A percentile compares a stretch with the other conserved stretches of the same genome.
phyloP scores from a whole-genome alignment of 257 asterid genomes.

The Solanum acaule region DNA sequence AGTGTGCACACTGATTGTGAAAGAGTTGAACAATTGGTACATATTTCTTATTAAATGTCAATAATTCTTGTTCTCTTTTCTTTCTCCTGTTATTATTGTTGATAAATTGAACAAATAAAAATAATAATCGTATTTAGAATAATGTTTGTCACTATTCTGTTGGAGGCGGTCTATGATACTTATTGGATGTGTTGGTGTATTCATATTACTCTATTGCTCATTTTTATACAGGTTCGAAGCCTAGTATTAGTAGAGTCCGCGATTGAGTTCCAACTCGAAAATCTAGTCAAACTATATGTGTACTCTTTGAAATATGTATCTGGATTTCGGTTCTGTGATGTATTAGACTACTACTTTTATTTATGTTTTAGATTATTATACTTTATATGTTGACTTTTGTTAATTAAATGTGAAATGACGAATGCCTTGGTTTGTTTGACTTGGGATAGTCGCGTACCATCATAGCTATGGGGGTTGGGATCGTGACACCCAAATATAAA shows the following conservation, averaged over 20 bases:
- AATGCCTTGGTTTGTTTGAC: no score
- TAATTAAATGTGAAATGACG: no score
- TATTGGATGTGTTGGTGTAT: background rate
- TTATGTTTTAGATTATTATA: no score
- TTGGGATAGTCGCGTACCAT: no score
- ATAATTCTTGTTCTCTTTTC: background rate
- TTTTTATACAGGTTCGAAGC: background rate
- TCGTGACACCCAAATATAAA: background rate
- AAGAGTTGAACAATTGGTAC: background rate
- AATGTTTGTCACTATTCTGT: background rate
- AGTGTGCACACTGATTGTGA: background rate
- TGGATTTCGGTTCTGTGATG: background rate
- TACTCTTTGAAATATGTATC: background rate
- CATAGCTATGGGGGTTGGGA: no score
- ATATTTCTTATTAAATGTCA: background rate
- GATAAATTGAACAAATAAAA: background rate
- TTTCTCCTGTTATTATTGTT: background rate
- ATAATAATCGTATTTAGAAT: no score
- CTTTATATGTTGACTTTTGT: no score
- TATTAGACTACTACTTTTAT: background rate
- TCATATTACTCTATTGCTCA: background rate
- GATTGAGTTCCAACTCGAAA: no score
- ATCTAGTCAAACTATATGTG: no score
- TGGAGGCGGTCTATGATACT: background rate
- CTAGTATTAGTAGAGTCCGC: no score